These are phyloP conservation scores for Fraxinus floribunda DNA, from an alignment of 305 asterid species.

Conservation along the genomic window DNA sequence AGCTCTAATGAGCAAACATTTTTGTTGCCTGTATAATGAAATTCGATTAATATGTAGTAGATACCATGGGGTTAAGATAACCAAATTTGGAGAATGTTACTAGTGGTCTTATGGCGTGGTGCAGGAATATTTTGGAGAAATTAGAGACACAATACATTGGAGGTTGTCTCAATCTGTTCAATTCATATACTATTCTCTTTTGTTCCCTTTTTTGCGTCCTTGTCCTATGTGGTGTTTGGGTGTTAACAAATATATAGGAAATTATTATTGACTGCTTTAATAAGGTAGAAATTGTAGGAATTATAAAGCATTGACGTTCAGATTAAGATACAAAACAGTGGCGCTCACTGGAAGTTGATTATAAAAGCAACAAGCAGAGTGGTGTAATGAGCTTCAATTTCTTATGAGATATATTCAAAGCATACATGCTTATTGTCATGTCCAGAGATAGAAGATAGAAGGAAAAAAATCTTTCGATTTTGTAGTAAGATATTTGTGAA, in stretches of 20 bases:
- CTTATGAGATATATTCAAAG: neutral
- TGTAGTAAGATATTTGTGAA: neutral
- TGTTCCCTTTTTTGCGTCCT: neutral
- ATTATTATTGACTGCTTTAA: neutral
- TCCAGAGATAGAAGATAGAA: neutral
- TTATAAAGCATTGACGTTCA: neutral
- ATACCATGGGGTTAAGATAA: neutral
- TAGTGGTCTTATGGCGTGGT: neutral
- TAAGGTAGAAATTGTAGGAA: neutral
- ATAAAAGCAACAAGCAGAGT: neutral
- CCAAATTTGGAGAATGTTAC: neutral
- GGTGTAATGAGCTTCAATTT: neutral
- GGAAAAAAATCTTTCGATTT: neutral
- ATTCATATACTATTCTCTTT: neutral
- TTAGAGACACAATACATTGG: neutral
- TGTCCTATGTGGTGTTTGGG: neutral
- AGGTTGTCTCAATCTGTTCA: neutral
- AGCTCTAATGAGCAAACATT: neutral
- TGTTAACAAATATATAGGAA: neutral
- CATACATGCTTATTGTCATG: neutral
- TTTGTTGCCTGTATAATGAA: neutral
- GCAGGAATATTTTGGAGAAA: neutral
- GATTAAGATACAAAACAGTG: neutral
- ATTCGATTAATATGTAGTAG: neutral
- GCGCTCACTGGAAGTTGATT: neutral